Evolutionary conservation across 257 asterid genomes (phyloP), one percentile per base, ranked within the genome.

Genomic region (Eustoma russellianum): DNA sequence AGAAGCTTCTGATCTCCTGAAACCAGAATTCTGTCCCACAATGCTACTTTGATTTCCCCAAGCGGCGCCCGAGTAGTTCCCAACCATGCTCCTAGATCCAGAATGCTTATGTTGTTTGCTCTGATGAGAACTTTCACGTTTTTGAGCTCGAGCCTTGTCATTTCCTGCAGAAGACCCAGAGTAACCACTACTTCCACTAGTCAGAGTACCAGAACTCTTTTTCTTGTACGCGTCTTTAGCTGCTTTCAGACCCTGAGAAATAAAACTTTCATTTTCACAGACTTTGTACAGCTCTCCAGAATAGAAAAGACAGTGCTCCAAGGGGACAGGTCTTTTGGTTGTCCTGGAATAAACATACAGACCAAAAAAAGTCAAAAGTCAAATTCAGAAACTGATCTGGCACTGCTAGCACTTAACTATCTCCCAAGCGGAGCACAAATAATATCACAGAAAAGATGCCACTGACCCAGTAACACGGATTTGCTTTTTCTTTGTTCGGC

Each of bases 401-500:
- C 38, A 60, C 18, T 12, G 8, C n/a, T 40, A 19, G 47, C 57
- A 46, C 53, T 38, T 45, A 46, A 30, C 19, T 41, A 46, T 51
- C 60, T 19, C 17, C 33, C 35, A 49, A 58, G 53, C 52, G 52
- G 55, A 51, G 60, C 50, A 60, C 43, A 43, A 62, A 24, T 57
- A 48, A 40, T 54, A 56, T 35, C 47, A 69, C 45, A 65, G 62
- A 70, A 59, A 16, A 61, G 19, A 24, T 40, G 53, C 56, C 9
- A 82, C 94, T 70, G 61, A 91, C 98, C 98, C 94, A 68, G 94
- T 87, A 48, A 92, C 85, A 61, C 80, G 93, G 68, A 92, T 92
- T 70, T 85, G 70, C 83, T 85, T 92, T 79, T 81, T 84, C 74
- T 92, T 92, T 44, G 97, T 92, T 77, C 97, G 81, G 58, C 98